Evolutionary conservation across 176 grass and related monocot species (phyloP).

Genomic region (Oryza longistaminata): DNA sequence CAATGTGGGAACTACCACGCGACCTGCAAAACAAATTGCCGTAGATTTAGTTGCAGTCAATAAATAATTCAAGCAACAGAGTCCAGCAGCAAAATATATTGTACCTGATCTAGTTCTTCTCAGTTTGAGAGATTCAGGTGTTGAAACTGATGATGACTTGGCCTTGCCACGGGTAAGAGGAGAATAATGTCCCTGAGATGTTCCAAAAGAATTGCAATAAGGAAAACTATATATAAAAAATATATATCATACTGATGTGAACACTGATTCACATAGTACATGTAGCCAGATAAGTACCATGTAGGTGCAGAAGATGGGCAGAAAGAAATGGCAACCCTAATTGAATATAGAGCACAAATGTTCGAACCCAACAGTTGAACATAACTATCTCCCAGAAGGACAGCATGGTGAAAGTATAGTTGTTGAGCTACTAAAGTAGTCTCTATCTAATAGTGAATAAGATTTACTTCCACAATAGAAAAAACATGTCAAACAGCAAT

Average conservation of each 20-base stretch:
- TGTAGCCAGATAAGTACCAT: neutral
- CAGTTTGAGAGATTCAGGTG: constrained; percentile 41
- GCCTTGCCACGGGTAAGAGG: neutral
- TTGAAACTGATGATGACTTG: neutral
- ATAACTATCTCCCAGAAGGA: neutral
- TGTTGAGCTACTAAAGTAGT: neutral
- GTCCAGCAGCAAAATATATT: neutral
- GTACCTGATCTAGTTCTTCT: constrained; percentile 46
- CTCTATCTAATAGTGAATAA: neutral
- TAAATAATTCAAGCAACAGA: constrained; percentile 29
- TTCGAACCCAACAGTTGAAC: neutral
- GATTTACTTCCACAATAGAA: neutral
- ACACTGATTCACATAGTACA: neutral
- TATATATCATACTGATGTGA: neutral
- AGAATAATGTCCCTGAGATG: neutral
- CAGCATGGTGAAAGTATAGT: neutral
- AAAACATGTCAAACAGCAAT: neutral
- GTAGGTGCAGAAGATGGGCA: neutral
- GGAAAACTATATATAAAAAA: constrained; percentile 25
- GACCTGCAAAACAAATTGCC: constrained; percentile 31
- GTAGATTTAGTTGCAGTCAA: constrained; percentile 2
- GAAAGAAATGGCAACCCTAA: neutral
- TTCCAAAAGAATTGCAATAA: constrained; percentile 26
- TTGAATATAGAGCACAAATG: neutral
- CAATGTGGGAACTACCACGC: constrained; percentile 34